A percentile compares a stretch with the other conserved stretches of the same genome.
Conservation (phyloP, 495 filamentous ascomycete species). For the Annulohypoxylon bovei region DNA sequence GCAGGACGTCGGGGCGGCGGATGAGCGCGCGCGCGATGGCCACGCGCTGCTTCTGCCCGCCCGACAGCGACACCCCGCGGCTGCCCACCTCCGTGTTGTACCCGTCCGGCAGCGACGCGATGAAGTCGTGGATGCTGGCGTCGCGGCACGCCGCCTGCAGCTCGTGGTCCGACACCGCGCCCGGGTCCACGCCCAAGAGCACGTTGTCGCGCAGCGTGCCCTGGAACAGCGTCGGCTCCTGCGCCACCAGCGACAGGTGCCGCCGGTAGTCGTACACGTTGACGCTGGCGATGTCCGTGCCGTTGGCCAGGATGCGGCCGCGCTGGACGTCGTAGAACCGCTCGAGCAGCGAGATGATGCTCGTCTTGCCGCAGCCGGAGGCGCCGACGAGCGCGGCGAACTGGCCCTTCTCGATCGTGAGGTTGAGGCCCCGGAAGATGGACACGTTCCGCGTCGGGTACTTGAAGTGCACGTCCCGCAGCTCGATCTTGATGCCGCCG, state of each 20-base stretch:
- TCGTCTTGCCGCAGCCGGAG: constrained; percentile 80
- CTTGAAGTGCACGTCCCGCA: constrained; percentile 69
- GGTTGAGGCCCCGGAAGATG: constrained; percentile 63
- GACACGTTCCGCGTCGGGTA: constrained; percentile 67
- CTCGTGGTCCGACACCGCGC: constrained; percentile 60
- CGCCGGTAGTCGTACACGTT: constrained; percentile 65
- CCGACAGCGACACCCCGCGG: constrained; percentile 73
- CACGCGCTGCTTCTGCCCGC: constrained; percentile 84
- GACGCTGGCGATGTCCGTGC: constrained; percentile 59
- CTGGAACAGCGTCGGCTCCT: constrained; percentile 69
- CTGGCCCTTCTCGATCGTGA: constrained; percentile 72
- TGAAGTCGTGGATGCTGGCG: constrained; percentile 75
- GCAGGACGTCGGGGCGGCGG: constrained; percentile 73
- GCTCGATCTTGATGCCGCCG: constrained; percentile 65
- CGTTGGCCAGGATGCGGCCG: constrained; percentile 68
- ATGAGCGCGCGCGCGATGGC: constrained; percentile 83
- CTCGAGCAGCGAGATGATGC: constrained; percentile 74
- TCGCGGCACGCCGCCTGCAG: constrained; percentile 69
- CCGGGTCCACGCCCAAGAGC: constrained; percentile 58
- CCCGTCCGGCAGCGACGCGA: constrained; percentile 69
- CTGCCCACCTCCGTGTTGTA: constrained; percentile 72
- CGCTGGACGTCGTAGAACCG: constrained; percentile 70
- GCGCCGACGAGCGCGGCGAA: constrained; percentile 78
- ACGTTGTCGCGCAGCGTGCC: constrained; percentile 71
- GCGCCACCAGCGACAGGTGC: constrained; percentile 69